These are phyloP conservation scores for Ogataea neopini DNA, from an alignment of 805 yeast genomes.

Conservation along the genomic window DNA sequence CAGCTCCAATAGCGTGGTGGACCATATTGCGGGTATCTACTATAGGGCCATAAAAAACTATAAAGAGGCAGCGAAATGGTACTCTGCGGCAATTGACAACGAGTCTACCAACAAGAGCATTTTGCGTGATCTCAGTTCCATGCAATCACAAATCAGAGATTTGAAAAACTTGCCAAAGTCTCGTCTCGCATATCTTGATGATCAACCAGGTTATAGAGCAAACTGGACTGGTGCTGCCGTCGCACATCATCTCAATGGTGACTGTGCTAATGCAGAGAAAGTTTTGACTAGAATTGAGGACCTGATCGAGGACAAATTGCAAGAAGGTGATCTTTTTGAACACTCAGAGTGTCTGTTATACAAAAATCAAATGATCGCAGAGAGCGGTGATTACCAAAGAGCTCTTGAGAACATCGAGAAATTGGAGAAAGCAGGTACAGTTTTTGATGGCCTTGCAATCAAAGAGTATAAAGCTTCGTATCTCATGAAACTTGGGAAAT, in stretches of 20 bases:
- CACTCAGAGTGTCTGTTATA: constrained; percentile 79
- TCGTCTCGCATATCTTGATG: constrained; percentile 67
- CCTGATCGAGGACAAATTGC: constrained; percentile 64
- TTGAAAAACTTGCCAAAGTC: constrained; percentile 60
- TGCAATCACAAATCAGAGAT: constrained; percentile 81
- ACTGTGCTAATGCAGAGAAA: constrained; percentile 65
- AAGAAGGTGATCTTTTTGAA: constrained; percentile 69
- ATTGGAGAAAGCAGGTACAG: constrained; percentile 49
- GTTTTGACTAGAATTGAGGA: constrained; percentile 77
- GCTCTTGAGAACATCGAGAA: constrained; percentile 63
- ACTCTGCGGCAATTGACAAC: constrained; percentile 68
- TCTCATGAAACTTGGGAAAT: constrained; percentile 54
- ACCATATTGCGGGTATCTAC: constrained; percentile 85
- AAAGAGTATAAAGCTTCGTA: constrained; percentile 69
- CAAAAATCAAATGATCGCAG: constrained; percentile 65
- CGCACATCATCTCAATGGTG: constrained; percentile 76
- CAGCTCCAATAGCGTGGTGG: constrained; percentile 64
- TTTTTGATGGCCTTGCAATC: constrained; percentile 59
- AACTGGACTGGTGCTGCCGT: constrained; percentile 89
- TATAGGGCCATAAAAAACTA: constrained; percentile 71
- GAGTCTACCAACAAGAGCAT: constrained; percentile 80
- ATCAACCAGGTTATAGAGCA: constrained; percentile 79
- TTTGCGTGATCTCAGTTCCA: constrained; percentile 75
- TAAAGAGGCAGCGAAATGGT: constrained; percentile 76
- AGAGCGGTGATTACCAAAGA: constrained; percentile 58